Base-by-base conservation (phyloP, 768 basidiomycete genomes). In the Tulasnella sp. region DNA sequence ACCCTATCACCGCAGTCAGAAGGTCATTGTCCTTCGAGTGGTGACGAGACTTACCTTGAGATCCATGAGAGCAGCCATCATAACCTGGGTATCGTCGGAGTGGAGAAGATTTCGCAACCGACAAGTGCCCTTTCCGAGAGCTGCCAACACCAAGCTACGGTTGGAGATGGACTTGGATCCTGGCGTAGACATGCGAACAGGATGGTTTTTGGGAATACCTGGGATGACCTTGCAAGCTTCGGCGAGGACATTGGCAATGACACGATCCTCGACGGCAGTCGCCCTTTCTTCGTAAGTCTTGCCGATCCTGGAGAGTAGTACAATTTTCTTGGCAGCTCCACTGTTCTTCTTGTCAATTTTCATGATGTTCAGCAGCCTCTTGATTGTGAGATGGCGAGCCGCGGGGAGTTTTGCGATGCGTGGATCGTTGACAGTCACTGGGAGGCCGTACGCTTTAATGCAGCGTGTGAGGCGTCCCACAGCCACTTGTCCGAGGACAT, bases 101-200 rank as follows among this genome's bases (percentile, higher is more conserved):
- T 98, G 94, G 34, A 99, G 74, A 4, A 99, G 71, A 64, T 99
- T 99, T 69, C 75, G 83, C 56, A 99, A 71, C 61, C 84, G 76
- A 70, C 93, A 96, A 0, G 84, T 88, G 1, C 94, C 96, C 43
- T 78, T 79, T 0, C 81, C 91, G 12, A 99, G 79, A 1, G 94
- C 92, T 7, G 96, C 94, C 27, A 99, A 79, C 1, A 98, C 83
- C 37, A 99, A 74, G 0, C 88, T 91, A 31, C 94, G 82, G 67
- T 98, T 98, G 0, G 91, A 96, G 63, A 99, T 86, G 66, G 87
- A 92, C 73, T 99, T 98, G 23, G 86, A 90, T 9, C 96, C 94
- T 0, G 96, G 96, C 0, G 96, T 97, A 12, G 86, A 76, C 84
- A 98, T 88, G n/a, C 69, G 69, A 54, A 82, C 70, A 6, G 71